Conservation (phyloP, 768 basidiomycete genomes). For the Tulasnella sp. region DNA sequence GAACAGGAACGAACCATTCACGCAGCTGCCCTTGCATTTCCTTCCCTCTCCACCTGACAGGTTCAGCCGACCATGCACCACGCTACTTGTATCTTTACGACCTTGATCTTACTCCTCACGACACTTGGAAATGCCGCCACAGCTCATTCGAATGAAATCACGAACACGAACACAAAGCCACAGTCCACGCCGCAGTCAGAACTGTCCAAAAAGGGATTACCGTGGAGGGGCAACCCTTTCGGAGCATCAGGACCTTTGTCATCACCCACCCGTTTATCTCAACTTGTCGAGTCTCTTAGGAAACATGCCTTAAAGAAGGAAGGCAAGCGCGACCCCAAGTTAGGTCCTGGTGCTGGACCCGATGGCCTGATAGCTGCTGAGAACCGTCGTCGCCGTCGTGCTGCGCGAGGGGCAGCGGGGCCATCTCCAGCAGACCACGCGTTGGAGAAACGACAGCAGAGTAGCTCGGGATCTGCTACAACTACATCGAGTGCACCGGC, state of each 20-base stretch:
- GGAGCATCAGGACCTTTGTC: not conserved
- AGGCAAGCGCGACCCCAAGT: conserved; percentile 3
- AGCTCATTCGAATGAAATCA: too few relatives aligned
- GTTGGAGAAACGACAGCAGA: conserved; percentile 7
- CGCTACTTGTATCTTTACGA: too few relatives aligned
- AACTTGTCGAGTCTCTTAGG: not conserved
- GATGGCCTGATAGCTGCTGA: not conserved
- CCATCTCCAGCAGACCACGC: too few relatives aligned
- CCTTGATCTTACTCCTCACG: too few relatives aligned
- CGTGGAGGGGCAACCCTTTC: not conserved
- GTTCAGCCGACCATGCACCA: too few relatives aligned
- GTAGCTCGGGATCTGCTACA: not conserved
- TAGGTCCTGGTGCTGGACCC: conserved; percentile 12
- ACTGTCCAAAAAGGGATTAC: not conserved
- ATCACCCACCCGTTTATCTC: too few relatives aligned
- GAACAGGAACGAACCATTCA: not conserved
- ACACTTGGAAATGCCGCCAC: too few relatives aligned
- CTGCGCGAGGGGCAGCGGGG: not conserved
- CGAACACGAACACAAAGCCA: not conserved
- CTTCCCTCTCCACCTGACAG: too few relatives aligned
- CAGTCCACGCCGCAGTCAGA: not conserved
- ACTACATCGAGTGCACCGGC: not conserved
- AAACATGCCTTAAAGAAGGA: not conserved
- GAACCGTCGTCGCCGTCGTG: not conserved
- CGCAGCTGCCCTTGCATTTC: too few relatives aligned